Conservation (phyloP, 441 rosid genomes). For the Pelargonium citronellum region DNA sequence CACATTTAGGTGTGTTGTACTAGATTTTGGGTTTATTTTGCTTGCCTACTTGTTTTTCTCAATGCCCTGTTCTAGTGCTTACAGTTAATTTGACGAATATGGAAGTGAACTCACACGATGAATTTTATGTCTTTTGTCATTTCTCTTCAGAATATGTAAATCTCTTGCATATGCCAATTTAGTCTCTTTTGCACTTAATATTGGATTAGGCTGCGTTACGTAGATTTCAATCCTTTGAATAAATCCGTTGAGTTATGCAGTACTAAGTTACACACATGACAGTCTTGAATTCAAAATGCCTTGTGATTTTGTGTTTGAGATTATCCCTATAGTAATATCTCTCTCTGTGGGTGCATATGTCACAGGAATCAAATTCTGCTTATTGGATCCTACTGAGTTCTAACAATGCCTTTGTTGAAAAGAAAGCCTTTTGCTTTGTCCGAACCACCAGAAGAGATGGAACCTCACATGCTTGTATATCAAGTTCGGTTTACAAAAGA, state of each 20-base stretch:
- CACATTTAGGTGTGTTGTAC: no score
- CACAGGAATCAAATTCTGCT: constrained; percentile 11
- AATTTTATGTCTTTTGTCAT: not conserved
- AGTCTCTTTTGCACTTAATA: not conserved
- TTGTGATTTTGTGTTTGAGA: not conserved
- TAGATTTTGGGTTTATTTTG: no score
- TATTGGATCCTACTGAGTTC: constrained; percentile 2
- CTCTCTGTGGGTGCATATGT: not conserved
- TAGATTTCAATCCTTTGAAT: not conserved
- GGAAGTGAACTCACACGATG: not conserved
- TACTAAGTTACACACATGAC: not conserved
- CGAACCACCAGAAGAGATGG: constrained; percentile 64
- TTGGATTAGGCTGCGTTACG: not conserved
- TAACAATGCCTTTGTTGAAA: constrained; percentile 75
- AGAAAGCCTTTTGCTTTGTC: constrained; percentile 57
- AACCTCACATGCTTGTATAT: constrained; percentile 64
- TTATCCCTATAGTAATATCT: constrained; percentile 3
- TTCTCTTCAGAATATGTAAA: not conserved
- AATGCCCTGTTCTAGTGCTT: not conserved
- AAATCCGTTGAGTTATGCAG: not conserved
- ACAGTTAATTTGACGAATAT: not conserved
- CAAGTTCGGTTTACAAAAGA: constrained; percentile 98
- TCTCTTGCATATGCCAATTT: not conserved
- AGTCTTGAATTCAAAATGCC: not conserved
- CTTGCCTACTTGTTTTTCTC: not conserved